phyloP scores from a whole-genome alignment of 345 rosid species.

The Hevea brasiliensis region DNA sequence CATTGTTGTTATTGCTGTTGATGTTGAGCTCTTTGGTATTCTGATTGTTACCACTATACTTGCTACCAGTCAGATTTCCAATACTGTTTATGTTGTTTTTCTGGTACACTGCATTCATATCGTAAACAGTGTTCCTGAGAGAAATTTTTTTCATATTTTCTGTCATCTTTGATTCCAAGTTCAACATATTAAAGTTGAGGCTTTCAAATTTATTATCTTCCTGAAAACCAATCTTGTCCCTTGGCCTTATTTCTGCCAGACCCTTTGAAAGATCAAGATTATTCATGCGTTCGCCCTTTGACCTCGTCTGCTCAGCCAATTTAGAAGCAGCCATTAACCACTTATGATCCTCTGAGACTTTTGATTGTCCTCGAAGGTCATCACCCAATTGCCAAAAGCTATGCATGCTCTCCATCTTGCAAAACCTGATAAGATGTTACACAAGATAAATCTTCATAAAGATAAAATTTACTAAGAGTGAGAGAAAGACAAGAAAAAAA shows the following conservation, averaged over 20 bases:
- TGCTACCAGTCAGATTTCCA: conserved; percentile 53
- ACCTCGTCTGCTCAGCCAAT: conserved; percentile 82
- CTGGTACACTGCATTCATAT: conserved; percentile 68
- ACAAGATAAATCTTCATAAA: conserved; percentile 10
- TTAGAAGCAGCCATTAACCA: conserved; percentile 88
- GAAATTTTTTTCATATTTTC: conserved; percentile 57
- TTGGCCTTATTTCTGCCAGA: conserved; percentile 54
- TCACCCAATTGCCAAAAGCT: conserved; percentile 97
- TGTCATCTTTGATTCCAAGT: conserved; percentile 56
- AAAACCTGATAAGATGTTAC: conserved; percentile 18
- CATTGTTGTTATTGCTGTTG: conserved; percentile 43
- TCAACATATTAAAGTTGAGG: conserved; percentile 79
- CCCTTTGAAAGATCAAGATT: conserved; percentile 85
- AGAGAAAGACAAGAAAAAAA: neutral
- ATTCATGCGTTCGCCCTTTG: conserved; percentile 82
- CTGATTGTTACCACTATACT: conserved; percentile 60
- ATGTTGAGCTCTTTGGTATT: conserved; percentile 47
- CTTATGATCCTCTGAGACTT: conserved; percentile 77
- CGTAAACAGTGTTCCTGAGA: conserved; percentile 52
- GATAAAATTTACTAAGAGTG: neutral
- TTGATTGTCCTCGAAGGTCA: conserved; percentile 89
- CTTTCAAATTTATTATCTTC: conserved; percentile 72
- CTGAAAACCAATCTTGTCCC: conserved; percentile 66
- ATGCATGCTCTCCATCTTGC: conserved; percentile 56
- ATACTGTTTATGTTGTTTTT: conserved; percentile 53